Conservation (phyloP, 371 early-diverging fungal genomes). For the Mortierella sp. region DNA sequence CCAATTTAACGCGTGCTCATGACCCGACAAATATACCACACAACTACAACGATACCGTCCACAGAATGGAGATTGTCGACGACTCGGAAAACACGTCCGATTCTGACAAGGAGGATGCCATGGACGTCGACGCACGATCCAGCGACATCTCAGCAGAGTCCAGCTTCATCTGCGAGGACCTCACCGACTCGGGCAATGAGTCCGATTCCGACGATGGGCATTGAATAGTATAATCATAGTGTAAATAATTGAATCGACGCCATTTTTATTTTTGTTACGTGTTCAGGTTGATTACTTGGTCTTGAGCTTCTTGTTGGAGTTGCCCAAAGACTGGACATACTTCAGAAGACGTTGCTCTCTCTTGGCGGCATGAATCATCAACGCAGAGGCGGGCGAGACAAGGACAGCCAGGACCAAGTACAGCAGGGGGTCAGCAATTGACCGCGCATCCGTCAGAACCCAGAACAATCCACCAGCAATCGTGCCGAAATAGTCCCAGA, state of each 20-base stretch:
- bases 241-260: neutral
- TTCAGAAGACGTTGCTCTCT: constrained; percentile 22
- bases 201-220: neutral
- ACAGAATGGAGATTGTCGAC: constrained; percentile 11
- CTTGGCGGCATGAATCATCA: constrained; percentile 23
- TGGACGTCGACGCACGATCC: neutral
- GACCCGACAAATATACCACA: neutral
- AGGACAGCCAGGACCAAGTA: constrained; percentile 7
- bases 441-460: constrained; percentile 12
- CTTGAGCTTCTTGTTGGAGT: constrained; percentile 1
- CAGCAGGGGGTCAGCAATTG: neutral
- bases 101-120: constrained; percentile 25
- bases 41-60: neutral
- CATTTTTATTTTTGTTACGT: neutral
- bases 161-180: constrained; percentile 33
- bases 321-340: neutral
- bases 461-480: constrained; percentile 11
- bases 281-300: neutral
- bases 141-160: constrained; percentile 41
- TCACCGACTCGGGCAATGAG: constrained; percentile 26
- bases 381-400: constrained; percentile 15
- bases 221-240: neutral
- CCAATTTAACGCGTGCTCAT: neutral
- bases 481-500: constrained; percentile 22
- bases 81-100: constrained; percentile 30